phyloP scores from a whole-genome alignment of 202 grass and related monocot genomes.

The Panicum virgatum region DNA sequence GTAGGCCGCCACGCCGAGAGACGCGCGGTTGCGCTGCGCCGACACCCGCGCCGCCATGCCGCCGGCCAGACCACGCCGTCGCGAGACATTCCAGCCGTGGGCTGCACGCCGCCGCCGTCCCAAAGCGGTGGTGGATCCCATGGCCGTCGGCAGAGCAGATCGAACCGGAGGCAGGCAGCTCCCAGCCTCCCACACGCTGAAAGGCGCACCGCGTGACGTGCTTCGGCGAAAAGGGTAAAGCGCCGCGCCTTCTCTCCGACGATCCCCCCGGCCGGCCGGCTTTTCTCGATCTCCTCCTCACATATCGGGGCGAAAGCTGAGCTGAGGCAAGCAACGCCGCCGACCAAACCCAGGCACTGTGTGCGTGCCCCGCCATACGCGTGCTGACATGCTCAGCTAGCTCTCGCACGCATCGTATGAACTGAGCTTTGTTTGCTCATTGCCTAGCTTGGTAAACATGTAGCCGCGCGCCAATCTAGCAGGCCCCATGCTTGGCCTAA shows the following conservation, averaged over 20 bases:
- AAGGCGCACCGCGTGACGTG: background rate
- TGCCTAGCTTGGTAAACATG: background rate
- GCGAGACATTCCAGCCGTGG: background rate
- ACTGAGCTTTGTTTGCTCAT: background rate
- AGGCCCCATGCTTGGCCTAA: background rate
- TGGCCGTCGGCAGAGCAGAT: background rate
- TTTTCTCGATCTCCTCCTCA: background rate
- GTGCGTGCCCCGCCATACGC: too few relatives aligned
- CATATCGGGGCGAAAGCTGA: background rate
- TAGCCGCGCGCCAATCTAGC: background rate
- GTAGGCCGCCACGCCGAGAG: background rate
- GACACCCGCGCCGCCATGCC: background rate
- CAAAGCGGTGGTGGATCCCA: background rate
- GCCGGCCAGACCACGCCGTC: background rate
- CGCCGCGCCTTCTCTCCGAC: background rate
- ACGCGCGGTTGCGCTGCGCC: background rate
- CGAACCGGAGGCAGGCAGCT: background rate
- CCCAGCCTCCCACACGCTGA: background rate
- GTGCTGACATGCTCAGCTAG: background rate
- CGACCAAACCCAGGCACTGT: background rate
- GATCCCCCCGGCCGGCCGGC: background rate
- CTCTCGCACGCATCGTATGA: background rate
- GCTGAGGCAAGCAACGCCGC: background rate
- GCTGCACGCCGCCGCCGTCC: background rate
- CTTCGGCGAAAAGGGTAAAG: background rate